These are phyloP conservation scores for Diaporthe vaccinii DNA, from an alignment of 2,329 filamentous ascomycete species.

Conservation along the genomic window DNA sequence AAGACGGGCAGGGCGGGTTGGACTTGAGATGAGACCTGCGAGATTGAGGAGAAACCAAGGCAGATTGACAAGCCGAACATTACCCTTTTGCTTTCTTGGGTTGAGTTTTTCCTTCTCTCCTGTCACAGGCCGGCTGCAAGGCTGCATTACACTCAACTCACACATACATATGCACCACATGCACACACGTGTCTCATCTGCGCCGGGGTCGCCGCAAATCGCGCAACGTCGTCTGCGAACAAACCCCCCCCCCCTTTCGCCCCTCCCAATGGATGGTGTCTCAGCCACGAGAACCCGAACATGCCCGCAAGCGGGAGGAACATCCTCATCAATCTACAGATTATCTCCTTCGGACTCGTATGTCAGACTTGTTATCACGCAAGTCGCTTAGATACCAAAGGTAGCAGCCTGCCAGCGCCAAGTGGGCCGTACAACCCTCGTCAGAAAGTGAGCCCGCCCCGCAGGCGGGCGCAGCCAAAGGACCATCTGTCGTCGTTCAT, in stretches of 20 bases:
- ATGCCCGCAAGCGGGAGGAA: not conserved
- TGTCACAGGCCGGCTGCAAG: not conserved
- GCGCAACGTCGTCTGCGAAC: constrained; percentile 26
- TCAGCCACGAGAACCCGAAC: not conserved
- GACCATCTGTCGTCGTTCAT: not conserved
- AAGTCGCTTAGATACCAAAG: constrained; percentile 24
- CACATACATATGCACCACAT: not conserved
- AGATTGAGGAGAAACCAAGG: constrained; percentile 20
- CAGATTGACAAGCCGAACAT: constrained; percentile 9
- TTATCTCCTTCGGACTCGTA: not conserved
- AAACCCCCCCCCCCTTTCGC: constrained; percentile 15
- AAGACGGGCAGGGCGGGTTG: not conserved
- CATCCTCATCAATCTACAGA: not conserved
- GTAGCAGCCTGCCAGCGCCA: constrained; percentile 5
- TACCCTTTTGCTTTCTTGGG: not conserved
- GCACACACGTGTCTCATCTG: constrained; percentile 32
- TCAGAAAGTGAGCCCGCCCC: constrained; percentile 4
- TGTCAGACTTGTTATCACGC: constrained; percentile 14
- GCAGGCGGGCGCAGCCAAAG: not conserved
- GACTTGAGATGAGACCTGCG: constrained; percentile 36
- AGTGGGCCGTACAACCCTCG: constrained; percentile 5
- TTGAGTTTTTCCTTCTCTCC: not conserved
- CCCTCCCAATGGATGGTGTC: not conserved
- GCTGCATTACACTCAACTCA: constrained; percentile 18
- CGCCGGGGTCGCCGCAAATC: constrained; percentile 28